phyloP scores from a whole-genome alignment of 805 yeast species.

The Saccharomycopsis fodiens region DNA sequence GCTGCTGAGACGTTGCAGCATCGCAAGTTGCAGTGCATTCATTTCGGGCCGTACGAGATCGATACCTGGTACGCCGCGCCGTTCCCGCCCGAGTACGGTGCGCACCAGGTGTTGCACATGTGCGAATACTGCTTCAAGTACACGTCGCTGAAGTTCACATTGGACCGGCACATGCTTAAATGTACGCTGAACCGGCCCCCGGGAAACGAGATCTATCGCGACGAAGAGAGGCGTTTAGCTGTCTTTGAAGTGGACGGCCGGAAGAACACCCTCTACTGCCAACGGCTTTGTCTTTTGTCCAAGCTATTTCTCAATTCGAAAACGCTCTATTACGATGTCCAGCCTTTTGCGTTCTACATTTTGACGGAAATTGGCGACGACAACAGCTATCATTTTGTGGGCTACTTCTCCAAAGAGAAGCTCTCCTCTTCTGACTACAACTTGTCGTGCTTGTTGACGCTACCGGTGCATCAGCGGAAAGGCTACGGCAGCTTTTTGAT shows the following conservation, averaged over 20 bases:
- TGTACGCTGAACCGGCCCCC: constrained; percentile 76
- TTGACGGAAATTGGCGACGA: constrained; percentile 51
- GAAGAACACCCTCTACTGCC: constrained; percentile 74
- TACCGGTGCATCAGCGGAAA: constrained; percentile 79
- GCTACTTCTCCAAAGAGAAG: constrained; percentile 87
- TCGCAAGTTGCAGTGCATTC: constrained; percentile 47
- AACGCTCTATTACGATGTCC: constrained; percentile 89
- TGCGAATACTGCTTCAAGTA: constrained; percentile 84
- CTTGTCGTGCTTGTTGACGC: constrained; percentile 82
- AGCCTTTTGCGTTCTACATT: constrained; percentile 87
- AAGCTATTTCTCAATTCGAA: constrained; percentile 86
- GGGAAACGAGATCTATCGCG: constrained; percentile 84
- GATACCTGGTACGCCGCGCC: constrained; percentile 93
- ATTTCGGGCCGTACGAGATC: constrained; percentile 65
- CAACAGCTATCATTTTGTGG: constrained; percentile 64
- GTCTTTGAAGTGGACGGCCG: constrained; percentile 93
- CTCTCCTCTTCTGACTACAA: constrained; percentile 70
- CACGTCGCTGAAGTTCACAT: constrained; percentile 58
- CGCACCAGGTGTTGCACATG: constrained; percentile 53
- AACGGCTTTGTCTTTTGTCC: constrained; percentile 82
- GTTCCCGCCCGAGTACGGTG: constrained; percentile 79
- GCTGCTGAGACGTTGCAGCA: constrained; percentile 20
- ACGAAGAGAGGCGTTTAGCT: constrained; percentile 44
- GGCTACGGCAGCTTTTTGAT: constrained; percentile 88
- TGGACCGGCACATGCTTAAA: constrained; percentile 64